Base-by-base conservation (phyloP, 1,284 basidiomycete genomes). In the Heimioporus punctisporus region DNA sequence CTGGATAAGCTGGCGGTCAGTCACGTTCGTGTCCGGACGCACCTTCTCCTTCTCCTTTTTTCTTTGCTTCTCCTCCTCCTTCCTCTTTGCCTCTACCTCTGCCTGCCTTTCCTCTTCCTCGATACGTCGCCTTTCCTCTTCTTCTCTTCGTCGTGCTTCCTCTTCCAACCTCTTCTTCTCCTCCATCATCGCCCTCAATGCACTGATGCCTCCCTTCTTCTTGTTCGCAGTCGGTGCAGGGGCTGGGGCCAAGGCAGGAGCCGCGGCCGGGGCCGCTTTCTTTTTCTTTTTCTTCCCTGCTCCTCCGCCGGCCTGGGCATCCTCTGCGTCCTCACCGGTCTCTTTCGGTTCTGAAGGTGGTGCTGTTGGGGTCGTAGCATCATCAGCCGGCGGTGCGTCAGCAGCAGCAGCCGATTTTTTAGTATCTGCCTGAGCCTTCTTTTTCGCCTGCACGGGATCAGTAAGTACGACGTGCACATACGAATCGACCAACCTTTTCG, bases 31-130 rank as follows among this genome's bases (percentile, higher is more conserved):
- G 26, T 46, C 44, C 24, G 56, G 41, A 26, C 57, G 51, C 66
- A 92, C 93, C 83, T 93, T 95, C 76, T 97, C 95, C 70, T 92
- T 95, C 64, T 95, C 92, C 72, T 93, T 95, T 76, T 79, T 89
- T 51, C 86, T 81, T 60, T 86, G 84, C 68, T 93, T 93, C 72
- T 93, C 92, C 71, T 95, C 94, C 67, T 92, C 90, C 59, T 84
- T 88, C 65, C 74, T 73, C 60, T 75, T 76, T 59, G 81, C 92
- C 75, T 95, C 94, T 70, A 94, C 95, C 64, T 84, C 90, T 26
- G 82, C 79, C 47, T 71, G 76, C 56, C 85, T 78, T 64, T 95
- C 92, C 72, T 96, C 94, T 69, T 95, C 93, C 72, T 95, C 93
- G 43, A 92, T 87, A 58, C 86, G 77, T 64, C 72, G 79, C 57